Percentiles rank a stretch among this genome's conserved stretches.
phyloP scores from a whole-genome alignment of 2,329 filamentous ascomycete genomes.

The Trichophyton benhamiae region DNA sequence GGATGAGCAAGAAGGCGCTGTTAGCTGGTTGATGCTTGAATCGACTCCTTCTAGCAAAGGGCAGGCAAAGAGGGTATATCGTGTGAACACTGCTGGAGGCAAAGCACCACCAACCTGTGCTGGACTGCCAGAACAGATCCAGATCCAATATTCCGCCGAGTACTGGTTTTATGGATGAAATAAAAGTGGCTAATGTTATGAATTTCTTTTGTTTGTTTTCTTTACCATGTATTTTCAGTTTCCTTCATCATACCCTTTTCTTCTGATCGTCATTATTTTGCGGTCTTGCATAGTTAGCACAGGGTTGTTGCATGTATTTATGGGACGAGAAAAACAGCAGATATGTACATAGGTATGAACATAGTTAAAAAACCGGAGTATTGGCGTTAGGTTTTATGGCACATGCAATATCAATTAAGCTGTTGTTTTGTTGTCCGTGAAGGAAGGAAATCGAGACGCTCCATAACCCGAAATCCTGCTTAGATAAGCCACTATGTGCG shows the following conservation, averaged over 20 bases:
- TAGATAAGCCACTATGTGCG: too few relatives aligned
- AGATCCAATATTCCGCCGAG: conserved; percentile 70
- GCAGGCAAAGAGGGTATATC: conserved; percentile 62
- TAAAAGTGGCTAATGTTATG: neutral
- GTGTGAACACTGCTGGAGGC: conserved; percentile 73
- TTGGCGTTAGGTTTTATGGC: neutral
- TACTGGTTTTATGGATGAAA: conserved; percentile 49
- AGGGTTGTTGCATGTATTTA: neutral
- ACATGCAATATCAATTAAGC: neutral
- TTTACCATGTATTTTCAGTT: neutral
- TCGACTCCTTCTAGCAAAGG: conserved; percentile 45
- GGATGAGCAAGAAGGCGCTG: conserved; percentile 51
- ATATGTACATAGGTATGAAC: neutral
- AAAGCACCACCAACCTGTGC: conserved; percentile 60
- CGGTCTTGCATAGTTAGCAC: neutral
- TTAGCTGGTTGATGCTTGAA: conserved; percentile 66
- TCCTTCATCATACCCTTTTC: neutral
- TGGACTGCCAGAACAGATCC: conserved; percentile 50
- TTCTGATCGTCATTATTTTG: neutral
- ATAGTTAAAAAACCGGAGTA: neutral
- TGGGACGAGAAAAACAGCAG: neutral
- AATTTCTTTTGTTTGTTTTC: neutral
- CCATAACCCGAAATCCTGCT: too few relatives aligned
- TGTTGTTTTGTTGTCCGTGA: neutral
- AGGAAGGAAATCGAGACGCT: neutral